Percentiles rank a stretch among this genome's conserved stretches.
These are phyloP conservation scores for Tricholoma bakamatsutake DNA, from an alignment of 768 basidiomycete species.

Conservation along the genomic window DNA sequence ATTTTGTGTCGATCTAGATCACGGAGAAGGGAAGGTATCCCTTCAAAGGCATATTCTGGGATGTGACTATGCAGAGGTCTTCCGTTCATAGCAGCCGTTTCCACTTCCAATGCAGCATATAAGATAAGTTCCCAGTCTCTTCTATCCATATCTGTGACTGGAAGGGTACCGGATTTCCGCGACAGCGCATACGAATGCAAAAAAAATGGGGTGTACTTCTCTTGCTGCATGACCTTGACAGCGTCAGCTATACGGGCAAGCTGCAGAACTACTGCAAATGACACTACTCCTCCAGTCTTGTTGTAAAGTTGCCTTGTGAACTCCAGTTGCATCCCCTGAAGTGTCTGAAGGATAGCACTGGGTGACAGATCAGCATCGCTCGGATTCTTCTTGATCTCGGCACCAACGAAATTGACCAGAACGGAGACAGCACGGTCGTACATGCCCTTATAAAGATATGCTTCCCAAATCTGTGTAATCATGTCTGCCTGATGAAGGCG, in stretches of 20 bases:
- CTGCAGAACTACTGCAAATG: constrained; percentile 25
- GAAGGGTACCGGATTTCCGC: constrained; percentile 20
- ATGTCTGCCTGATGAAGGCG: constrained; percentile 6
- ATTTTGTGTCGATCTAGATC: constrained; percentile 30
- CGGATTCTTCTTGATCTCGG: constrained; percentile 1
- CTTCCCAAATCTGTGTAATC: constrained; percentile 21
- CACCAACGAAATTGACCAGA: constrained; percentile 12
- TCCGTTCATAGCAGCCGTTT: constrained; percentile 23
- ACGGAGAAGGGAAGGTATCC: constrained; percentile 37
- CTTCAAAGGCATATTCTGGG: constrained; percentile 28
- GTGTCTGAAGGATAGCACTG: constrained; percentile 6
- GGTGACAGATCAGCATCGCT: background rate
- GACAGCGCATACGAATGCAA: constrained; percentile 42
- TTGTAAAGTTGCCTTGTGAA: constrained; percentile 21
- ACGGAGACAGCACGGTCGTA: constrained; percentile 18
- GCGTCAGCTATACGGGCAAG: constrained; percentile 28
- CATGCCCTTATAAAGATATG: constrained; percentile 24
- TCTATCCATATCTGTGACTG: constrained; percentile 22
- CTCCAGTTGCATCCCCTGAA: constrained; percentile 15
- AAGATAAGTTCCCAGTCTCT: constrained; percentile 45
- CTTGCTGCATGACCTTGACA: constrained; percentile 27
- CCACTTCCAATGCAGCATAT: constrained; percentile 33
- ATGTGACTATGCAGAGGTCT: constrained; percentile 17
- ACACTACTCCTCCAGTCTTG: constrained; percentile 10
- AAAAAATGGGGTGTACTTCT: constrained; percentile 31